Evolutionary conservation across 305 asterid genomes (phyloP), one percentile per base, ranked within the genome.

Genomic region (Solanum hybrid): DNA sequence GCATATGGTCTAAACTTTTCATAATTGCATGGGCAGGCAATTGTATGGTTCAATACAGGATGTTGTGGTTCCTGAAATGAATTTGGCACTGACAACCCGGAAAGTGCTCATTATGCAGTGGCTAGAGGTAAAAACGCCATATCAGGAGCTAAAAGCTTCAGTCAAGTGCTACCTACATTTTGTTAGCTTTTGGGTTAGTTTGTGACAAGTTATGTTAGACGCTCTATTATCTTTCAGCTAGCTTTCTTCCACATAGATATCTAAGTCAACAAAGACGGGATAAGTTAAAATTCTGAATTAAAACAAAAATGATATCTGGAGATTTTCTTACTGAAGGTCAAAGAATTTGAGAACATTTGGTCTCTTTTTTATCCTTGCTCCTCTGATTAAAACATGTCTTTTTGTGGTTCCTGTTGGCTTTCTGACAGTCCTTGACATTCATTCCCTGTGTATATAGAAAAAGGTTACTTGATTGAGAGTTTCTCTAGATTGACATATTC

Each of bases 61-160:
- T 94, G 98, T 97, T 80, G 95, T 94, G 90, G 98, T 96, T 92
- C 99, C 99, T 88, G 94, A 93, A 89, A 96, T 97, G 97, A 92
- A 94, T 91, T 88, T 93, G 78, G 92, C 95, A 90, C 95, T 92
- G 91, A 96, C 99, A 92, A 95, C 99, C 89, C 93, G 94, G 87
- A 95, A 95, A 92, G 96, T 97, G 93, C 98, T 97, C 88, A 92
- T 94, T 92, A 97, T 97, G 99, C 93, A 96, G 90, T 95, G 99
- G 98, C 85, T 97, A 88, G 99, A 97, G 99, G 99, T 97, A 94
- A 88, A 78, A 91, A 80, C 90, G 87, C 19, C 87, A 77, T 84
- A 35, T 51, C 84, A 87, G 76, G 69, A 77, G 64, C 45, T 56
- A 15, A 60, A 81, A 89, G 76, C 89, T 76, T 60, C 88, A 12